Base-by-base conservation (phyloP, 306 rosid species). In the Medicago truncatula region DNA sequence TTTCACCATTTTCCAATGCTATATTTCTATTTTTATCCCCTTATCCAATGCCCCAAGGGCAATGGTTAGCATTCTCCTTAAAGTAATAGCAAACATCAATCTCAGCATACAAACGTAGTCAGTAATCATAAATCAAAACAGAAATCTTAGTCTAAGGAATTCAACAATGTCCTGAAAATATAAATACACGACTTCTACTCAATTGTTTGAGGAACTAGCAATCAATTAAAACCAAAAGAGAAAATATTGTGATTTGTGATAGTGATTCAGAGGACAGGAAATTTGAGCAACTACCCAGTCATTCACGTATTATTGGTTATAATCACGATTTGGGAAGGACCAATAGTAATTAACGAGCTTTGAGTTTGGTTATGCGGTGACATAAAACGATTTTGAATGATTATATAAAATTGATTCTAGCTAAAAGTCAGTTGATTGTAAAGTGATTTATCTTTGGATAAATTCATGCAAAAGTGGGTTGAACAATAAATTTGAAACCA, bases 291-390 rank as follows among this genome's bases (percentile, higher is more conserved):
- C 5, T 11, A 12, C 13, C 13, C 10, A 41, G 43, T 39, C 43
- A 39, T 7, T 7, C 2, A 39, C 2, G 8, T 39, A 8, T 39
- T 0, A 39, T 23, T 23, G 28, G 50, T 11, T 44, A 44, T 10
- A 44, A 18, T 67, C 57, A 54, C 15, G 34, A 36, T 67, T 28
- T 8, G 25, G 78, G 53, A 67, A 40, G 56, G 21, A 21, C 40
- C 39, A 52, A 76, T n/a, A 56, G 57, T 20, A 41, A 58, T 14
- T 56, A 8, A 31, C 18, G 61, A 68, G 70, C 62, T 78, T 44
- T 44, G 4, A 44, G 50, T 43, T 43, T 9, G 49, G 49, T 43
- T 43, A 9, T 43, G 13, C 14, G 28, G 28, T 43, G 13, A 43
- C 49, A 43, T 8, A 43, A 43, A 43, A 1, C 2, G 14, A 43